Evolutionary conservation across 768 basidiomycete genomes (phyloP).

Genomic region (Podaxis sp.): DNA sequence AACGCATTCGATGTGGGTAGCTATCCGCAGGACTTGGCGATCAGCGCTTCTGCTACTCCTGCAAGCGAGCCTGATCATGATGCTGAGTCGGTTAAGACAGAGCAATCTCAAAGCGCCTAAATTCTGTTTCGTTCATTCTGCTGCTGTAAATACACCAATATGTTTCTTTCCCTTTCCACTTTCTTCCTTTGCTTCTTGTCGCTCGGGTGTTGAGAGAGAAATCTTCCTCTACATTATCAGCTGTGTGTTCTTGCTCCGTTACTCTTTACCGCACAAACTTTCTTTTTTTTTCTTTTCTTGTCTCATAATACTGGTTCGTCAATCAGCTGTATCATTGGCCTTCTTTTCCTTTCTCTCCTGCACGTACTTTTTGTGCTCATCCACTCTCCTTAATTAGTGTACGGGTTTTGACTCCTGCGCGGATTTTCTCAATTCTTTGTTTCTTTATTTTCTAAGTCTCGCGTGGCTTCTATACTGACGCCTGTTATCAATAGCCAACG

Average conservation of each 20-base stretch:
- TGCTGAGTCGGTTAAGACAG: constrained; percentile 65
- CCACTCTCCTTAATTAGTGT: constrained; percentile 12
- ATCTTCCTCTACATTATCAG: neutral
- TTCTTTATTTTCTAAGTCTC: constrained; percentile 3
- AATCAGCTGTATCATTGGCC: constrained; percentile 26
- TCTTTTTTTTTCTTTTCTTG: constrained; percentile 11
- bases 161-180: constrained; percentile 22
- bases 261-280: constrained; percentile 16
- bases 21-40: constrained; percentile 69
- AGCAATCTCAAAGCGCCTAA: constrained; percentile 42
- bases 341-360: constrained; percentile 6
- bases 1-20: constrained; percentile 69
- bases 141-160: constrained; percentile 4
- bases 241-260: constrained; percentile 16
- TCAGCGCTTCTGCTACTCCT: constrained; percentile 51
- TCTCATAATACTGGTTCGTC: constrained; percentile 15
- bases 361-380: neutral
- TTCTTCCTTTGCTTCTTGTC: constrained; percentile 19
- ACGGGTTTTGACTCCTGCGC: constrained; percentile 4
- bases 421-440: constrained; percentile 2
- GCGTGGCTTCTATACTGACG: constrained; percentile 8
- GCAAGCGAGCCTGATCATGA: constrained; percentile 63
- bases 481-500: constrained; percentile 15
- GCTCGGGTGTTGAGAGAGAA: constrained; percentile 6
- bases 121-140: constrained; percentile 19